phyloP scores from a whole-genome alignment of 192 early-diverging fungal species.

The Backusella circina region DNA sequence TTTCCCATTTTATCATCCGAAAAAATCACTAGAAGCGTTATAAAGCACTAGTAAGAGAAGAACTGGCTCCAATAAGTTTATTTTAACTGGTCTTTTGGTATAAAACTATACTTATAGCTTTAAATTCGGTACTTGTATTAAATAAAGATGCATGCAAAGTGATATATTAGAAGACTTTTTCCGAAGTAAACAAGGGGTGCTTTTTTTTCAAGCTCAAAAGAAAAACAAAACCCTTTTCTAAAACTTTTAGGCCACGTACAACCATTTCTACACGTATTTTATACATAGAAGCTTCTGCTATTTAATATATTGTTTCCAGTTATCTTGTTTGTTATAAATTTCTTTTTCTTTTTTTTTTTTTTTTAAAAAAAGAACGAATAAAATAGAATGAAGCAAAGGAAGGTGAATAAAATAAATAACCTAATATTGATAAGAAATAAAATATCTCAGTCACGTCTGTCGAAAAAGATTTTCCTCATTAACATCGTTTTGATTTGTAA shows the following conservation, averaged over 20 bases:
- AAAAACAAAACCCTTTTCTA: too few species aligned
- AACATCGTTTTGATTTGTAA: background rate
- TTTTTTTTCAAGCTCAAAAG: too few species aligned
- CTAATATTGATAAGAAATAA: background rate
- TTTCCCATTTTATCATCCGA: background rate
- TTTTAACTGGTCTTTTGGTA: too few species aligned
- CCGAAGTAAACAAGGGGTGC: background rate
- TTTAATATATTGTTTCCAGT: background rate
- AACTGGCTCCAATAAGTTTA: background rate
- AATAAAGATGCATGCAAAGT: background rate
- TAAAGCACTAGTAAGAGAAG: background rate
- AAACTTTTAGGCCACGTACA: too few species aligned
- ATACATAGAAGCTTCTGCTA: background rate
- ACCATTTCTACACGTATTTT: too few species aligned
- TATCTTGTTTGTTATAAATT: background rate
- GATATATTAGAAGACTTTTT: background rate
- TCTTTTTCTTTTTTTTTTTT: background rate
- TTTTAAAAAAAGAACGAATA: background rate
- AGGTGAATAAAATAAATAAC: background rate
- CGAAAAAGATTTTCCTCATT: background rate
- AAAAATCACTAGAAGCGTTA: background rate
- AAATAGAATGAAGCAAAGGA: background rate
- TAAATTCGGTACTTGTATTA: background rate
- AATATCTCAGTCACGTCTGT: background rate
- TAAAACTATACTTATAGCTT: background rate